Evolutionary conservation across 2,329 filamentous ascomycete species (phyloP).

Genomic region (Parascedosporium putredinis): DNA sequence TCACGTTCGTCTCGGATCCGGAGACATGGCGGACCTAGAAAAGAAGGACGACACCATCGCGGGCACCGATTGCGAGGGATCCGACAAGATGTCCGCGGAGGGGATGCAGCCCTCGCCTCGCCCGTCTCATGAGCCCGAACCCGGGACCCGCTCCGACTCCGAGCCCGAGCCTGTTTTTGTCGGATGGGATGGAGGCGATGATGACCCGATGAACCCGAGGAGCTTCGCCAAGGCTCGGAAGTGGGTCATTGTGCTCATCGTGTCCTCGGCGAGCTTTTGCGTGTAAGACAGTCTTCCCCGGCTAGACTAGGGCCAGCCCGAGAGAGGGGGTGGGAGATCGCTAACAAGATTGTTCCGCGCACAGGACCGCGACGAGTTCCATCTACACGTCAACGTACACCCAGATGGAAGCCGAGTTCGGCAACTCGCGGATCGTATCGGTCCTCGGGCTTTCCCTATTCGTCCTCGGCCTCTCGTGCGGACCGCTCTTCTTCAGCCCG

Average conservation of each 20-base stretch:
- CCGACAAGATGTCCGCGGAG: too few relatives aligned
- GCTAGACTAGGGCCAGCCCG: background rate
- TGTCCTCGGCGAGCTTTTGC: constrained; percentile 65
- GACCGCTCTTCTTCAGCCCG: constrained; percentile 53
- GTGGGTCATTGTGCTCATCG: constrained; percentile 69
- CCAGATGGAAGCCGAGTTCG: constrained; percentile 67
- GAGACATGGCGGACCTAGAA: too few relatives aligned
- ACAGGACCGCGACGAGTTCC: constrained; percentile 72
- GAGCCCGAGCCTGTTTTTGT: constrained; percentile 30
- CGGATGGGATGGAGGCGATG: constrained; percentile 58
- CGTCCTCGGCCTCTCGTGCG: constrained; percentile 61
- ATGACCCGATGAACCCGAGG: constrained; percentile 64
- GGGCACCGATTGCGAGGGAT: too few relatives aligned
- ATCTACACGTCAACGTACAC: constrained; percentile 77
- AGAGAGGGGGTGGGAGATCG: too few relatives aligned
- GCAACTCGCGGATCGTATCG: constrained; percentile 58
- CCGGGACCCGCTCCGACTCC: background rate
- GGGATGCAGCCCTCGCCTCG: too few relatives aligned
- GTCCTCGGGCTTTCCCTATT: constrained; percentile 75
- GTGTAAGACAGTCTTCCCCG: constrained; percentile 51
- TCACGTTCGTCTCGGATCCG: too few relatives aligned
- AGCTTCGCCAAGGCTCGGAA: constrained; percentile 57
- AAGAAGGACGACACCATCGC: too few relatives aligned
- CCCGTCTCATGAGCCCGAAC: too few relatives aligned
- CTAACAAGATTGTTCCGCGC: too few relatives aligned